These are phyloP conservation scores for Tephrocybe sp. DNA, from an alignment of 768 basidiomycete genomes.

Conservation along the genomic window DNA sequence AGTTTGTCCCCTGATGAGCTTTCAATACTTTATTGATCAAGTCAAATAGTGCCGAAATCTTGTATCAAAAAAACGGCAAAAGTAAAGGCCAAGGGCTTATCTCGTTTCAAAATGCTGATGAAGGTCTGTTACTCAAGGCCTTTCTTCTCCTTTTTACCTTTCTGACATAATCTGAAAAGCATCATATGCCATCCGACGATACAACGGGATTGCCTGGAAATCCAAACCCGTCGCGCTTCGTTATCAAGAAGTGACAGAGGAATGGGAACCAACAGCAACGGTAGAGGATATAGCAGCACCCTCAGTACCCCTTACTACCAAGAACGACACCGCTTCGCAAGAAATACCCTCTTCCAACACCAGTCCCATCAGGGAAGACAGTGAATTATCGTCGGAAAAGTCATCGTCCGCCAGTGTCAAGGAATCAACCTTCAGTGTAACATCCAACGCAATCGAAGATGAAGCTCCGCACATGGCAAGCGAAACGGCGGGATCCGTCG, in stretches of 20 bases:
- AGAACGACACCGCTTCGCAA: no score
- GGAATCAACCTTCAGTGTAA: no score
- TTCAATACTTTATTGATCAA: neutral
- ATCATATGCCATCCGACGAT: neutral
- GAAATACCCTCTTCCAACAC: no score
- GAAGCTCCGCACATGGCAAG: no score
- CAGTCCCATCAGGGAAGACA: no score
- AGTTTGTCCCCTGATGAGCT: neutral
- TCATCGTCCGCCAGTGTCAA: no score
- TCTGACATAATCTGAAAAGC: constrained; percentile 1
- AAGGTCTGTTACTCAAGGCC: neutral
- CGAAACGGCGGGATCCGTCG: no score
- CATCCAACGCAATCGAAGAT: no score
- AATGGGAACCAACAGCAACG: neutral
- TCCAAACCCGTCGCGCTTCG: neutral
- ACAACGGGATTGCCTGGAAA: neutral
- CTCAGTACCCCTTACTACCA: no score
- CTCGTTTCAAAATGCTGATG: constrained; percentile 2
- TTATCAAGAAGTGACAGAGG: constrained; percentile 1
- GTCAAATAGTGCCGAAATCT: neutral
- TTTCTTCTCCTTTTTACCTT: neutral
- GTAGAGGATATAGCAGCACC: no score
- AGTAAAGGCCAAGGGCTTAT: constrained; percentile 8
- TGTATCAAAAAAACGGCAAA: neutral
- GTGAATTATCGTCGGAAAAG: no score